Evolutionary conservation across 2,329 filamentous ascomycete species (phyloP).

Genomic region (Metarhizium brunneum): DNA sequence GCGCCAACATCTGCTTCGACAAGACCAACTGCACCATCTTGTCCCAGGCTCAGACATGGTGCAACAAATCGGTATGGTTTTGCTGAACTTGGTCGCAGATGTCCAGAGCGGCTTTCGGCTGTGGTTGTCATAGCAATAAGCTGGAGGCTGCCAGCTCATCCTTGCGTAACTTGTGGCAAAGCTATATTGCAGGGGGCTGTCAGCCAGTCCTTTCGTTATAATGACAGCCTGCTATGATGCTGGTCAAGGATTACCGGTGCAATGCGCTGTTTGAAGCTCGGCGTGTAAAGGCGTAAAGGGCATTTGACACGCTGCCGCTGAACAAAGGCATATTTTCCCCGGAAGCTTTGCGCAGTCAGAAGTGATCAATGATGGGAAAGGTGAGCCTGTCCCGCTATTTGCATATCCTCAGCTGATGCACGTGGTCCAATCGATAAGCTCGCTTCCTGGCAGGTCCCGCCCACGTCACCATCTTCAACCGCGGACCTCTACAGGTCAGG

Average conservation of each 20-base stretch:
- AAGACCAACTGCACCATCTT: not conserved
- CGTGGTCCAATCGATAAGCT: slow-evolving; percentile 6
- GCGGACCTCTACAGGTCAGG: not conserved
- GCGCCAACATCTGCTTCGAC: no score
- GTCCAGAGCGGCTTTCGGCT: not conserved
- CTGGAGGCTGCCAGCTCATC: not conserved
- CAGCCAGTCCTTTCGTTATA: no score
- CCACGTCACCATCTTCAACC: slow-evolving; percentile 9
- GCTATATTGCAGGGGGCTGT: no score
- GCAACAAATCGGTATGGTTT: no score
- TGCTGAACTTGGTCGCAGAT: not conserved
- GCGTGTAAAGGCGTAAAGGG: no score
- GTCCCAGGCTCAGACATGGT: not conserved
- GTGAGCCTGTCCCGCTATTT: not conserved
- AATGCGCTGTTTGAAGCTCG: no score
- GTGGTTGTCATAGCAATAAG: not conserved
- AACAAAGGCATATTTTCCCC: no score
- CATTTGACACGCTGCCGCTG: no score
- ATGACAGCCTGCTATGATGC: no score
- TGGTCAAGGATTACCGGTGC: no score
- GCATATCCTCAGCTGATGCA: not conserved
- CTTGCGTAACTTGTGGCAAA: not conserved
- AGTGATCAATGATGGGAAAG: no score
- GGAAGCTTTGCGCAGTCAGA: no score
- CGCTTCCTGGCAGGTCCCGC: not conserved